Evolutionary conservation across 208 protist species (phyloP).

Genomic region (Zelonia costaricensis): DNA sequence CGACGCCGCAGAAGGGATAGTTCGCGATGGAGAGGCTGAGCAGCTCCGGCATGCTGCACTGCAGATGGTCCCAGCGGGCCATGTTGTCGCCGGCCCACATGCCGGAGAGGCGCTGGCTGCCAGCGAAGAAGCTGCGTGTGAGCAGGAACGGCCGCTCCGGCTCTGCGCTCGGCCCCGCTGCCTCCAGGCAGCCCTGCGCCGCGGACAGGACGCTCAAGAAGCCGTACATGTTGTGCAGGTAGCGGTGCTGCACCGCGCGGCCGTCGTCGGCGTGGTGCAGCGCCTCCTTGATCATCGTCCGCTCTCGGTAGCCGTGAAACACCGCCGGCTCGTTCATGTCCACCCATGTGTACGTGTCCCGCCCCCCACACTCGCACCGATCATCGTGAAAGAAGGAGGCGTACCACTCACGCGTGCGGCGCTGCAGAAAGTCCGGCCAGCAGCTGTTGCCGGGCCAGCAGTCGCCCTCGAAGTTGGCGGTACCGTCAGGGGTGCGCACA

Average conservation of each 20-base stretch:
- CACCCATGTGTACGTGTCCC: slow-evolving; percentile 97
- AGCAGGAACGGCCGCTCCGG: slow-evolving; percentile 96
- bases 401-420: slow-evolving; percentile 93
- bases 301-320: slow-evolving; percentile 92
- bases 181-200: slow-evolving; percentile 76
- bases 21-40: slow-evolving; percentile 94
- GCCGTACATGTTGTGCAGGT: slow-evolving; percentile 98
- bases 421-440: slow-evolving; percentile 94
- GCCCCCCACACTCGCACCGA: slow-evolving; percentile 82
- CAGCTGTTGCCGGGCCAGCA: slow-evolving; percentile 97
- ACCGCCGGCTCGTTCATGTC: slow-evolving; percentile 99
- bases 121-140: slow-evolving; percentile 97
- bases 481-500: slow-evolving; percentile 68
- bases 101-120: slow-evolving; percentile 94
- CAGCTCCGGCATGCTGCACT: slow-evolving; percentile 93
- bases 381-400: slow-evolving; percentile 83
- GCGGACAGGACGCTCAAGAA: slow-evolving; percentile 83
- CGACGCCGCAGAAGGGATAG: slow-evolving; percentile 94
- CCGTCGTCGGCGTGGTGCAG: slow-evolving; percentile 73
- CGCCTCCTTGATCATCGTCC: slow-evolving; percentile 94
- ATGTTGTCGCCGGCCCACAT: slow-evolving; percentile 98
- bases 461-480: slow-evolving; percentile 87
- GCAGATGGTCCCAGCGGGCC: slow-evolving; percentile 94
- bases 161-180: slow-evolving; percentile 32
- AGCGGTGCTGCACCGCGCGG: slow-evolving; percentile 86